A percentile compares a stretch with the other conserved stretches of the same genome.
Conservation (phyloP, 1,284 basidiomycete species). For the Salmacisia buchloeana region DNA sequence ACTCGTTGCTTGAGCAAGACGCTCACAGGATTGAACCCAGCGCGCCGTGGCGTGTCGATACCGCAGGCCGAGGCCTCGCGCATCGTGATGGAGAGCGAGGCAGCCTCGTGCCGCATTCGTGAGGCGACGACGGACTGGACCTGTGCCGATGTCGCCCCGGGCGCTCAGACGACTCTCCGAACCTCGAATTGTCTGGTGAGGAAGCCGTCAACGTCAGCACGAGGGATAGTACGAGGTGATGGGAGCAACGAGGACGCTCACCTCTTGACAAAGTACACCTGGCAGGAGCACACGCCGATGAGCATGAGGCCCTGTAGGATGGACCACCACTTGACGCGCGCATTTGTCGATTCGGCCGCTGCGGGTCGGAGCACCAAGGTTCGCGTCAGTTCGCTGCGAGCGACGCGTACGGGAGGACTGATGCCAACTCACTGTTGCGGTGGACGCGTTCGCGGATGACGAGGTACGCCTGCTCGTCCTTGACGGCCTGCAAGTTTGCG, state of each 20-base stretch:
- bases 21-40: no score
- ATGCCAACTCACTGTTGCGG: slow-evolving; percentile 64
- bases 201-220: not conserved
- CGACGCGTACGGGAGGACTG: not conserved
- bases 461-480: slow-evolving; percentile 98
- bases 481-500: slow-evolving; percentile 77
- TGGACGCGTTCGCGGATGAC: slow-evolving; percentile 88
- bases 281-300: slow-evolving; percentile 87
- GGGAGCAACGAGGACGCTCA: slow-evolving; percentile 1
- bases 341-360: slow-evolving; percentile 62
- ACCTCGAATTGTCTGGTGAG: slow-evolving; percentile 32
- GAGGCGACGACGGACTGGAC: no score
- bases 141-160: not conserved
- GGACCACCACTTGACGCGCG: slow-evolving; percentile 98
- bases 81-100: no score
- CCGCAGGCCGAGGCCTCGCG: no score
- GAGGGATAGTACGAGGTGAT: not conserved
- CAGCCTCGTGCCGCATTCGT: no score
- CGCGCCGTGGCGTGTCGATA: no score
- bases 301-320: slow-evolving; percentile 81
- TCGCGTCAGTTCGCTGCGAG: not conserved
- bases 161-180: slow-evolving; percentile 24
- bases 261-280: slow-evolving; percentile 92
- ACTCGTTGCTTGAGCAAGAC: no score
- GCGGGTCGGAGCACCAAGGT: slow-evolving; percentile 7